Percentiles rank a stretch among this genome's conserved stretches.
Evolutionary conservation across 495 filamentous ascomycete species (phyloP).

Genomic region (Penicillium atrosanguineum): DNA sequence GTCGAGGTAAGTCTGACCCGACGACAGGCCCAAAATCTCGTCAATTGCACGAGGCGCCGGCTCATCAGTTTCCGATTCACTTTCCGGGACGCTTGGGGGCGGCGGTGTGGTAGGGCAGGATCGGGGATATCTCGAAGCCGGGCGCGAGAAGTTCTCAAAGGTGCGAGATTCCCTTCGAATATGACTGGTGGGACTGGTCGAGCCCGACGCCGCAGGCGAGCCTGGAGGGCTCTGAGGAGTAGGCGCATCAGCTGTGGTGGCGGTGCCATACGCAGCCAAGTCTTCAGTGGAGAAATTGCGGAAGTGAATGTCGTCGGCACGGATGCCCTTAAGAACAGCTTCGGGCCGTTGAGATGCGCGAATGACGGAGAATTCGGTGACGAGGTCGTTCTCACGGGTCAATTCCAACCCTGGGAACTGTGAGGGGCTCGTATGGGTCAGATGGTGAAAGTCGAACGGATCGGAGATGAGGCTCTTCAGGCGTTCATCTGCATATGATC

Average conservation of each 20-base stretch:
- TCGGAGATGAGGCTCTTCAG: conserved; percentile 64
- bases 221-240: conserved; percentile 21
- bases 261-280: conserved; percentile 22
- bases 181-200: conserved; percentile 20
- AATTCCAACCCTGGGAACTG: conserved; percentile 59
- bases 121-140: conserved; percentile 36
- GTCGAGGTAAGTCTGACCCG: conserved; percentile 31
- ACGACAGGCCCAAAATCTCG: conserved; percentile 38
- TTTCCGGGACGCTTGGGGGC: conserved; percentile 29
- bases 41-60: conserved; percentile 44
- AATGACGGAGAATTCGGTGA: conserved; percentile 65
- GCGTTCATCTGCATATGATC: conserved; percentile 29
- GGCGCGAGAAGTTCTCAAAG: conserved; percentile 52
- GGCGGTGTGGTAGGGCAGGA: conserved; percentile 29
- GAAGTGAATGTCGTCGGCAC: conserved; percentile 63
- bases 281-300: conserved; percentile 59
- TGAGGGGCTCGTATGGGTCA: conserved; percentile 70
- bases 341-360: conserved; percentile 64
- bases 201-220: conserved; percentile 16
- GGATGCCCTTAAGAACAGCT: conserved; percentile 59
- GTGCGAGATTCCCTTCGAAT: conserved; percentile 33
- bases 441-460: conserved; percentile 86
- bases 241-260: conserved; percentile 26
- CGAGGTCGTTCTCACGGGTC: conserved; percentile 57
- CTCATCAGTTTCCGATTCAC: conserved; percentile 36